These are phyloP conservation scores for Acacia acuminata DNA, from an alignment of 306 rosid species.

Conservation along the genomic window DNA sequence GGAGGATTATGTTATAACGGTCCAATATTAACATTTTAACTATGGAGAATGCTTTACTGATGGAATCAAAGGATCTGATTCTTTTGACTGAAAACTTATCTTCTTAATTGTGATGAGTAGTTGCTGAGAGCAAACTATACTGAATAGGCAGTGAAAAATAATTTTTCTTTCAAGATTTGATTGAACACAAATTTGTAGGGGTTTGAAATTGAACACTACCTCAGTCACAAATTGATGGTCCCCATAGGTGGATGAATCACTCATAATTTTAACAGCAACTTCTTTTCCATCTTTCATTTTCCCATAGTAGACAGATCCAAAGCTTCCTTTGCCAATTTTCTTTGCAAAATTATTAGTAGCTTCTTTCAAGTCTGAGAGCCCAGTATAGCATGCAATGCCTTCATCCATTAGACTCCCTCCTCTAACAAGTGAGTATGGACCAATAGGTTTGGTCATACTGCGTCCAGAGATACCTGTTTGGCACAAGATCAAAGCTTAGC, in stretches of 20 bases:
- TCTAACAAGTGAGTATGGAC: conserved; percentile 52
- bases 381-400: conserved; percentile 74
- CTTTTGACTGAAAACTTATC: conserved; percentile 8
- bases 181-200: conserved; percentile 22
- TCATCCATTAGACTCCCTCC: conserved; percentile 76
- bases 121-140: neutral
- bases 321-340: conserved; percentile 94
- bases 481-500: conserved; percentile 30
- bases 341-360: conserved; percentile 73
- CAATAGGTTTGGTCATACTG: conserved; percentile 60
- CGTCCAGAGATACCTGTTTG: conserved; percentile 63
- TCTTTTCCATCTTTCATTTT: conserved; percentile 97
- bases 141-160: neutral
- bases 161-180: neutral
- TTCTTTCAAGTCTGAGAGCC: conserved; percentile 73
- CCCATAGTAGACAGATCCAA: conserved; percentile 92
- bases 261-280: conserved; percentile 94
- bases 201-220: conserved; percentile 45
- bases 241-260: conserved; percentile 76
- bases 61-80: conserved; percentile 3
- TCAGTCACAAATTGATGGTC: conserved; percentile 86
- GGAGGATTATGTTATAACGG: neutral
- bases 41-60: neutral
- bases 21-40: neutral
- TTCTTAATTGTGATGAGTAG: neutral